Evolutionary conservation across 176 grass and related monocot species (phyloP), one percentile per base, ranked within the genome.

Genomic region (Pontederia crassipes): DNA sequence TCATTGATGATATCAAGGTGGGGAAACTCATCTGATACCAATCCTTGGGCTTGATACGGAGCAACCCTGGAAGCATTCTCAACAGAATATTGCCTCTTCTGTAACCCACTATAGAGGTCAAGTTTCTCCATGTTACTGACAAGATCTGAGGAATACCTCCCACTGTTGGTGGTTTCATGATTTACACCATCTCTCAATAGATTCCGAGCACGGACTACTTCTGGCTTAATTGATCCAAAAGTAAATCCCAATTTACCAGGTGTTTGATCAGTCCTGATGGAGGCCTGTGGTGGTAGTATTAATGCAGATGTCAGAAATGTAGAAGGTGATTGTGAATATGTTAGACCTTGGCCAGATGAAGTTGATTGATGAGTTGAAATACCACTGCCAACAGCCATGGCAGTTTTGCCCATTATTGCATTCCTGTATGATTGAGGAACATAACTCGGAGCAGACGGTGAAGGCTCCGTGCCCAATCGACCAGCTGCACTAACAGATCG

Each of bases 1-100:
- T 92, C 87, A 4, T 98, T 98, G 63, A 98, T 98, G 62, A 98
- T 98, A 69, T 91, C 93, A n/a, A 98, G 76, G 84, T 98, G 93
- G 2, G 93, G 93, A 46, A 98, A 98, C 65, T 98, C 93, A 11
- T 98, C 93, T 24, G 63, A 48, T 0, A 89, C 77, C 50, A 67
- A 57, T 12, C 70, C 86, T 80, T 84, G 91, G 18, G 79, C 72
- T 67, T 80, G 82, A 68, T 62, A 83, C 12, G 83, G 78, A 49
- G 75, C 78, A 72, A 78, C 83, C 55, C 8, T 48, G 51, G 81
- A 51, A 50, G 71, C 80, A 76, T 75, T 85, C 78, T 81, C 78
- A 46, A 78, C 70, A 32, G 80, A 35, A 16, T 71, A 67, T 45
- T 70, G 71, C 68, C 51, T 83, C 61, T 73, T 77, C 49, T 67